Conservation (phyloP, 495 filamentous ascomycete genomes). For the Sporormia fimetaria region DNA sequence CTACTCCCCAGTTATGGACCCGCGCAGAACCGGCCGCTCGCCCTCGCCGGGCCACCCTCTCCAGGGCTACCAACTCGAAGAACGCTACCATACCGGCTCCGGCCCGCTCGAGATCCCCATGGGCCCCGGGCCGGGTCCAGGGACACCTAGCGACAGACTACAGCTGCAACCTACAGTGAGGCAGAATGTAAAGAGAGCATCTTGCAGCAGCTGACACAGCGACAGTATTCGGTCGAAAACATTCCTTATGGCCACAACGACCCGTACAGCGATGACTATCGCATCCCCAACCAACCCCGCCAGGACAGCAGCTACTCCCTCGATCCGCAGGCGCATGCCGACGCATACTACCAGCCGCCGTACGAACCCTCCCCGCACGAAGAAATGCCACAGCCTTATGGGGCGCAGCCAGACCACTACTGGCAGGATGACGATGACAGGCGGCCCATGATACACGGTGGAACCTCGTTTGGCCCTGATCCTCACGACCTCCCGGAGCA, state of each 20-base stretch:
- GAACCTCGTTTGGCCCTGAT: slow-evolving; percentile 49
- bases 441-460: slow-evolving; percentile 48
- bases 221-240: slow-evolving; percentile 68
- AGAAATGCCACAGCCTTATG: slow-evolving; percentile 48
- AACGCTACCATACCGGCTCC: slow-evolving; percentile 8
- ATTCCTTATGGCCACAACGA: slow-evolving; percentile 62
- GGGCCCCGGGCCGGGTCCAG: slow-evolving; percentile 26
- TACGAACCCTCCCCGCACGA: slow-evolving; percentile 61
- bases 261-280: slow-evolving; percentile 46
- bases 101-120: slow-evolving; percentile 27
- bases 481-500: slow-evolving; percentile 30
- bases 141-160: slow-evolving; percentile 24
- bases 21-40: slow-evolving; percentile 24
- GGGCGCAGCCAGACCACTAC: slow-evolving; percentile 37
- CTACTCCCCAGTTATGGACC: slow-evolving; percentile 22
- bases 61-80: slow-evolving; percentile 24
- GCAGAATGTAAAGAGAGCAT: not conserved
- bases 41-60: slow-evolving; percentile 24
- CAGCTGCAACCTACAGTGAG: slow-evolving; percentile 26
- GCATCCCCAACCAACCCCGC: slow-evolving; percentile 36
- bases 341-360: slow-evolving; percentile 72
- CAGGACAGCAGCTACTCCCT: slow-evolving; percentile 55
- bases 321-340: slow-evolving; percentile 72
- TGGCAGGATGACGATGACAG: slow-evolving; percentile 48
- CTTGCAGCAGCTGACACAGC: slow-evolving; percentile 1